These are phyloP conservation scores for Ceratorhiza oryzae-sativae DNA, from an alignment of 1,284 basidiomycete genomes.

Conservation along the genomic window DNA sequence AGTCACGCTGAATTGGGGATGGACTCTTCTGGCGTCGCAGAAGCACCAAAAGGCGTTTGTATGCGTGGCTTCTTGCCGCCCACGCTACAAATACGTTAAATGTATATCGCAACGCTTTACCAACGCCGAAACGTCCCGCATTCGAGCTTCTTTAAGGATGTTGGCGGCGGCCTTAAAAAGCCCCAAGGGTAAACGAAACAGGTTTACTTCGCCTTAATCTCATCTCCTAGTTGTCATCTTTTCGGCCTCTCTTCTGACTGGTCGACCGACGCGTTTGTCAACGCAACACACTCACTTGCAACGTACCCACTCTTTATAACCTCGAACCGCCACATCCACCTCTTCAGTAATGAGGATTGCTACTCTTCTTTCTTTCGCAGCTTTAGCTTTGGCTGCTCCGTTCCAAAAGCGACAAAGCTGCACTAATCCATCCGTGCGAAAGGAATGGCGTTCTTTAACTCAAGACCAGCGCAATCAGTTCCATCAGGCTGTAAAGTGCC, in stretches of 20 bases:
- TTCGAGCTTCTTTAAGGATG: background rate
- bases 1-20: background rate
- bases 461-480: conserved; percentile 23
- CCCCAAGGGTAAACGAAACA: too few species aligned
- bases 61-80: background rate
- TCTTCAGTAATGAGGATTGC: conserved; percentile 14
- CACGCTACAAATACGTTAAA: conserved; percentile 6
- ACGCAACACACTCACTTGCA: conserved; percentile 28
- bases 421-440: background rate
- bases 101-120: too few species aligned
- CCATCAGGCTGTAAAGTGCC: conserved; percentile 35
- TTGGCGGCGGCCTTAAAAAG: background rate
- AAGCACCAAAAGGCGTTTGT: background rate
- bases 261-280: conserved; percentile 14
- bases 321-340: background rate
- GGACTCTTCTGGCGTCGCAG: background rate
- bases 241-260: conserved; percentile 4
- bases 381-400: conserved; percentile 7
- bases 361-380: background rate
- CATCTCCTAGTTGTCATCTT: background rate
- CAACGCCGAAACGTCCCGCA: background rate
- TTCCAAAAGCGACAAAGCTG: conserved; percentile 10
- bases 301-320: conserved; percentile 12
- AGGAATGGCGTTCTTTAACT: conserved; percentile 21
- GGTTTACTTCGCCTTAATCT: background rate